phyloP scores from a whole-genome alignment of 2,329 filamentous ascomycete genomes.

The Apiospora aurea region DNA sequence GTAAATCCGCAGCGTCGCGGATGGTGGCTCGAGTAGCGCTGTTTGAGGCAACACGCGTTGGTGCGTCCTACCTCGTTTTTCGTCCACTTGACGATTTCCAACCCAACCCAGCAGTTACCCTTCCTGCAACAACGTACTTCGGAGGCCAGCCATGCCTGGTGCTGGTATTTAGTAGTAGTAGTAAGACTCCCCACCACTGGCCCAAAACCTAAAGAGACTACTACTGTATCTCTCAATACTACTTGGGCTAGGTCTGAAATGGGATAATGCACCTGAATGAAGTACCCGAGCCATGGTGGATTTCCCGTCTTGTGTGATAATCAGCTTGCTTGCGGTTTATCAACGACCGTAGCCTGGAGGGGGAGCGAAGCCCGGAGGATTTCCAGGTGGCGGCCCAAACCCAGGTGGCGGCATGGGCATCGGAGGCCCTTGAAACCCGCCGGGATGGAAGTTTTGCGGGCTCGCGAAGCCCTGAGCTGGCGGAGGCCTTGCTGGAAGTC shows the following conservation, averaged over 20 bases:
- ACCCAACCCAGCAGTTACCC: not conserved
- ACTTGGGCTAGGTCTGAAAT: not conserved
- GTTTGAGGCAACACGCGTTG: not conserved
- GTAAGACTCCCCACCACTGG: not conserved
- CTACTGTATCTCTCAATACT: not conserved
- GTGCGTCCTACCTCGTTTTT: not conserved
- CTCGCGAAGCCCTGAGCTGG: constrained; percentile 74
- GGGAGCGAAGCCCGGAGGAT: constrained; percentile 28
- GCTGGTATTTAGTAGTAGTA: not conserved
- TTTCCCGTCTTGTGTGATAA: not conserved
- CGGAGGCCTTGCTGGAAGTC: constrained; percentile 71
- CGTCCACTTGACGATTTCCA: not conserved
- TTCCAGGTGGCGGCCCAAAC: constrained; percentile 46
- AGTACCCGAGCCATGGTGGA: not conserved
- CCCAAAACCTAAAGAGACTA: not conserved
- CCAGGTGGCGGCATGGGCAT: constrained; percentile 50
- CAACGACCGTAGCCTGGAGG: constrained; percentile 33
- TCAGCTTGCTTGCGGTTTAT: not conserved
- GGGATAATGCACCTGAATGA: not conserved
- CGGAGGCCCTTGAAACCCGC: constrained; percentile 51
- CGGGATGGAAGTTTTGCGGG: constrained; percentile 59
- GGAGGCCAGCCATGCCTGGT: not conserved
- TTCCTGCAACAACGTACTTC: not conserved
- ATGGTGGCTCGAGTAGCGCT: not conserved
- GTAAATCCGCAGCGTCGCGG: not conserved